Conservation (phyloP, 192 early-diverging fungal genomes). For the Coemansia sp. region DNA sequence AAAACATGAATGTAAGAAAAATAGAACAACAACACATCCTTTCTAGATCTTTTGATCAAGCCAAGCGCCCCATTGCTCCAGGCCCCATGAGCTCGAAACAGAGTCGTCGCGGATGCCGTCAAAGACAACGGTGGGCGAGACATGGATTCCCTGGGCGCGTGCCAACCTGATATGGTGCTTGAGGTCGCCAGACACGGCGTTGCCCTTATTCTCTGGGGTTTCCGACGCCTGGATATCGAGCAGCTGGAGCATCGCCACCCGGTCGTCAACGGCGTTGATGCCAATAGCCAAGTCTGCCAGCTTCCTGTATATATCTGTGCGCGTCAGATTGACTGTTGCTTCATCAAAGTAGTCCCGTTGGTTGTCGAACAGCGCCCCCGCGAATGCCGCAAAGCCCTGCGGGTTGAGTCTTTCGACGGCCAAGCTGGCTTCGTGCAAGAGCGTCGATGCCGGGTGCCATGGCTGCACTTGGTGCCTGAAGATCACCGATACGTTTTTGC, state of each 20-base stretch:
- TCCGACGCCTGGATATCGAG: slow-evolving; percentile 48
- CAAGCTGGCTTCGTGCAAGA: slow-evolving; percentile 76
- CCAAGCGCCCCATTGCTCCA: slow-evolving; percentile 69
- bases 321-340: slow-evolving; percentile 59
- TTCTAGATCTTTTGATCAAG: slow-evolving; percentile 39
- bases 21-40: not conserved
- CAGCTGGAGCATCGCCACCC: slow-evolving; percentile 51
- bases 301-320: slow-evolving; percentile 58
- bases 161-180: slow-evolving; percentile 70
- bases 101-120: slow-evolving; percentile 67
- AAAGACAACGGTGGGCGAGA: slow-evolving; percentile 72
- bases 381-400: slow-evolving; percentile 58
- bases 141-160: slow-evolving; percentile 75
- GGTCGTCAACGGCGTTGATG: slow-evolving; percentile 56
- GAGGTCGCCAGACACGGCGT: slow-evolving; percentile 68
- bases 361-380: slow-evolving; percentile 60
- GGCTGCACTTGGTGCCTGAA: slow-evolving; percentile 86
- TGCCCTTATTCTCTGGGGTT: slow-evolving; percentile 63
- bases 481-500: slow-evolving; percentile 60
- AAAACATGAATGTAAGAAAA: not conserved
- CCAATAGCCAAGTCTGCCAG: slow-evolving; percentile 57
- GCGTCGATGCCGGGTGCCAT: slow-evolving; percentile 77
- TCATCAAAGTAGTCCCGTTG: slow-evolving; percentile 72
- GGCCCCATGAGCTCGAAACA: slow-evolving; percentile 70
- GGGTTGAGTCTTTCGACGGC: slow-evolving; percentile 68